Evolutionary conservation across 192 early-diverging fungal genomes (phyloP), one percentile per base, ranked within the genome.

Genomic region (Backusella sp.): DNA sequence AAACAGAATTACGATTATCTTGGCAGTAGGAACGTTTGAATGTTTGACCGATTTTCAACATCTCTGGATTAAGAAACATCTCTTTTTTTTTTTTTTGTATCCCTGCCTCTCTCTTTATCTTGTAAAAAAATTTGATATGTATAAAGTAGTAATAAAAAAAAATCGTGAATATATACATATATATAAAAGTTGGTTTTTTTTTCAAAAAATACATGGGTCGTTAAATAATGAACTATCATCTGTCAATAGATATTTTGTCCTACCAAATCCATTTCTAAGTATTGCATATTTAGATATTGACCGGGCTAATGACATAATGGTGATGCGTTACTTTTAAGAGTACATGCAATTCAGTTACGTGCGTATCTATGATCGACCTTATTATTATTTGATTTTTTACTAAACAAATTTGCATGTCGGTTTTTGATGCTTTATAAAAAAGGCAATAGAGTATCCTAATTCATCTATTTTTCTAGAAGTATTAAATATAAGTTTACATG

Each of bases 241-340:
- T 53, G 49, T 53, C 49, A 53, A 53, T 53, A 53, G 49, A 53
- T 53, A 53, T 53, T 53, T 53, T 53, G 52, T 53, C 52, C n/a
- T 53, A 21, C n/a, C 52, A 44, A 53, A 53, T 53, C 52, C 52
- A 53, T 53, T 53, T 53, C 52, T 53, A 9, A n/a, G 52, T 21
- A 53, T 53, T 53, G 21, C 0, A 53, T 23, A 53, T 53, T 53
- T n/a, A 21, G 19, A 53, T 53, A 53, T 53, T 21, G 52, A 53
- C 52, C 52, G 23, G 52, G 6, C 52, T 53, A 53, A 53, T 53
- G 52, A 53, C 52, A 53, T 53, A 53, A 53, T 53, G 19, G 17
- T n/a, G 52, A 21, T 53, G 52, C 52, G 5, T 7, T 53, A 53
- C 17, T 53, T 53, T 53, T 53, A 53, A 53, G 52, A 53, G 52